Evolutionary conservation across 1,139 yeast species (phyloP).

Genomic region (Candida glucosophila): DNA sequence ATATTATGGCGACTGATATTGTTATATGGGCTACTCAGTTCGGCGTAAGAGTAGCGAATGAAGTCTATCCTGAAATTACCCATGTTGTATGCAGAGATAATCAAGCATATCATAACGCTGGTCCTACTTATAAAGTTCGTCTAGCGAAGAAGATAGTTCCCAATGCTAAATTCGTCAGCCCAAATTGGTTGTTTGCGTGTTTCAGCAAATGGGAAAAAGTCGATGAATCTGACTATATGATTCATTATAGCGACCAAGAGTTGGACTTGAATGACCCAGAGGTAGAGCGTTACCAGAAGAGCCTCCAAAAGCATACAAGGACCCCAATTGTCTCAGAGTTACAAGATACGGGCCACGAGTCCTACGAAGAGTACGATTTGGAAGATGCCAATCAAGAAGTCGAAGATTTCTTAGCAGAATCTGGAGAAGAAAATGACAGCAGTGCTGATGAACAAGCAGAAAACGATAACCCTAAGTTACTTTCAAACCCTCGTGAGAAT

Average conservation of each 20-base stretch:
- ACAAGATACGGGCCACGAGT: slow-evolving; percentile 7
- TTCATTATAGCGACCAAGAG: slow-evolving; percentile 36
- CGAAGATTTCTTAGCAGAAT: slow-evolving; percentile 50
- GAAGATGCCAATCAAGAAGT: slow-evolving; percentile 53
- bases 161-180: slow-evolving; percentile 72
- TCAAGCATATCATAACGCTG: slow-evolving; percentile 26
- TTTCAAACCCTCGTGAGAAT: no score
- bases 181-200: slow-evolving; percentile 89
- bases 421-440: slow-evolving; percentile 25
- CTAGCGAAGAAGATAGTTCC: slow-evolving; percentile 58
- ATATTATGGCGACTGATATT: slow-evolving; percentile 66
- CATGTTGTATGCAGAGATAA: slow-evolving; percentile 80
- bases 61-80: slow-evolving; percentile 68
- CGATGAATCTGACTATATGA: slow-evolving; percentile 51
- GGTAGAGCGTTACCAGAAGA: slow-evolving; percentile 33
- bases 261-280: slow-evolving; percentile 37
- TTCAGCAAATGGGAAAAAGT: slow-evolving; percentile 69
- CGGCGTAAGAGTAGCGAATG: slow-evolving; percentile 80
- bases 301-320: slow-evolving; percentile 11
- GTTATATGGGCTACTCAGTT: slow-evolving; percentile 89
- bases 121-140: slow-evolving; percentile 65
- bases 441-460: slow-evolving; percentile 9
- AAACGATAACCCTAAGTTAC: no score
- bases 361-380: slow-evolving; percentile 35
- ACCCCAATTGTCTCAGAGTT: no score